phyloP scores from a whole-genome alignment of 192 early-diverging fungal species.

The Irineochytrium annulatum region DNA sequence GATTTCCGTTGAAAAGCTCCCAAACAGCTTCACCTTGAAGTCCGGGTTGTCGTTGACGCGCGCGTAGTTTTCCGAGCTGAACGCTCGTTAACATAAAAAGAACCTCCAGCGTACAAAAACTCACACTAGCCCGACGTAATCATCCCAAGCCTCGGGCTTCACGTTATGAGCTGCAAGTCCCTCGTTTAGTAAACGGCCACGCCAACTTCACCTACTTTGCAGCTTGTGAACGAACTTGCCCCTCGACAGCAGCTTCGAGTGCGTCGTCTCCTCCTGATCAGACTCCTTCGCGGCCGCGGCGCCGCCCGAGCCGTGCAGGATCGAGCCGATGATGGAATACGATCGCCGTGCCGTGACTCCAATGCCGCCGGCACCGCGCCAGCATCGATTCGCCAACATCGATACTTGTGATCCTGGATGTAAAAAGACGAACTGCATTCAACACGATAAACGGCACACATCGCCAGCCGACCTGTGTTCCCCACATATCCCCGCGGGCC shows the following conservation, averaged over 20 bases:
- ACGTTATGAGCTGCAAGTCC: constrained; percentile 65
- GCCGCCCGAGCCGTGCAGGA: constrained; percentile 49
- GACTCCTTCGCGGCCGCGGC: background rate
- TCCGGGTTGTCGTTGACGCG: constrained; percentile 69
- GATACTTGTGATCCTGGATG: too few relatives aligned
- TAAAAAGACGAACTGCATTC: too few relatives aligned
- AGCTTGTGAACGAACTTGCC: constrained; percentile 91
- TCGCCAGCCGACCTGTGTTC: constrained; percentile 1
- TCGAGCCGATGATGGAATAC: constrained; percentile 57
- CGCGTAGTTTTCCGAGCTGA: constrained; percentile 71
- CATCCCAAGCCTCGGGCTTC: constrained; percentile 78
- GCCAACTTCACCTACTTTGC: constrained; percentile 48
- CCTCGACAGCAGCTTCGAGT: constrained; percentile 74
- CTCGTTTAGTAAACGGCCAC: background rate
- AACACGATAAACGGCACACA: too few relatives aligned
- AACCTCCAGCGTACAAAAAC: background rate
- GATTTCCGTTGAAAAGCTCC: constrained; percentile 84
- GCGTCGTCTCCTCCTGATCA: constrained; percentile 44
- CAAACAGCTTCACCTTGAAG: constrained; percentile 77
- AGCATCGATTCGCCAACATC: too few relatives aligned
- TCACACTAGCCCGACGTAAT: constrained; percentile 72
- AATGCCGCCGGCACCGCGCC: too few relatives aligned
- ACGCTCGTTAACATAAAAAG: background rate
- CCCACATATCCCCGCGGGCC: too few relatives aligned
- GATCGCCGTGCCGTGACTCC: background rate